Base-by-base conservation (phyloP, 2,329 filamentous ascomycete genomes). In the Alternaria ventricosa region DNA sequence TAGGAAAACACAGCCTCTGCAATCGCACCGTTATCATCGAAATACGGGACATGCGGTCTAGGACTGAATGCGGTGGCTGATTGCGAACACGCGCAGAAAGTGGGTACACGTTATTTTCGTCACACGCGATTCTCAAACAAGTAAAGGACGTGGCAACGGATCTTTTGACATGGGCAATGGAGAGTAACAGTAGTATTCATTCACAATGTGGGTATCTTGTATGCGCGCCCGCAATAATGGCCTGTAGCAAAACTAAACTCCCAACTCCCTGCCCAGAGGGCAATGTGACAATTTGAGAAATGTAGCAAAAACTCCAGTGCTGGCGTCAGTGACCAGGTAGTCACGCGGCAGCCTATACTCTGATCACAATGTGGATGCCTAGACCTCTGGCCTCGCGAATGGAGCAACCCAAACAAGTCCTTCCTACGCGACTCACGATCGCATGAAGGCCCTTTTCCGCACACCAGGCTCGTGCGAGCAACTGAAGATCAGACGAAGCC, bases 361-460 rank as follows among this genome's bases (percentile, higher is more conserved):
- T 71, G 18, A 84, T 85, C n/a, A 93, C 85, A 25, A 93, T 86
- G 69, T 86, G 87, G 83, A 92, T 89, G 3, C 88, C 89, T 61
- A 93, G 76, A 4, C 89, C 91, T 6, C 88, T 88, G 0, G 91
- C 91, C 81, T 95, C 91, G 18, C 92, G 85, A 46, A 95, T 87
- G 44, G 90, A 90, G 78, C 92, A 95, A 4, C 87, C 87, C 36
- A 94, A 78, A 74, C 92, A 95, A 0, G 90, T 91, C 64, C 90
- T 84, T 67, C 88, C 87, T 43, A 85, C 83, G 55, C 90, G 84
- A 64, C 89, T 92, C 66, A 94, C 84, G 18, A 94, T 76, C 22
- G 92, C 91, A 75, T 93, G 91, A 84, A 89, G 90, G 3, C 92
- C 92, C 69, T 86, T 88, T 73, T 92, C 88, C 1, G 91, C 89